A percentile compares a stretch with the other conserved stretches of the same genome.
Conservation (phyloP, 2,329 filamentous ascomycete genomes). For the Sarocladium oryzae region DNA sequence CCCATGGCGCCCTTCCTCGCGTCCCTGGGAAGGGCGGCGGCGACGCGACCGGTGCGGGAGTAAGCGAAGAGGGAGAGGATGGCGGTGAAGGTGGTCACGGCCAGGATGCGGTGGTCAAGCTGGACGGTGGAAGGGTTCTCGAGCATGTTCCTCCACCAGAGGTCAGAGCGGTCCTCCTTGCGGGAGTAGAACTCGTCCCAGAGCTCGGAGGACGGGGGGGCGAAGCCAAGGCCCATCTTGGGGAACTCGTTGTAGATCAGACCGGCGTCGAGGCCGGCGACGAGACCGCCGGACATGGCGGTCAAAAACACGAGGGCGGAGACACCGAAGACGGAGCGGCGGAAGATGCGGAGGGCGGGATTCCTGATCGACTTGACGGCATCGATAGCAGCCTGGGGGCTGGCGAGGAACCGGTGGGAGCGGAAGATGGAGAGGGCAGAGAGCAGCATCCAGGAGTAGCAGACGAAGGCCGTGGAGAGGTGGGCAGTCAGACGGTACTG, state of each 20-base stretch:
- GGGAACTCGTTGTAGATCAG: slow-evolving; percentile 99
- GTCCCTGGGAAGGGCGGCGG: slow-evolving; percentile 51
- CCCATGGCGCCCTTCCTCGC: slow-evolving; percentile 67
- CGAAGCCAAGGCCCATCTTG: slow-evolving; percentile 79
- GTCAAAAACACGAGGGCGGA: slow-evolving; percentile 77
- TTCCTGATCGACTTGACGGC: slow-evolving; percentile 56
- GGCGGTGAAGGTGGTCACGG: slow-evolving; percentile 78
- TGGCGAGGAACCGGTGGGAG: slow-evolving; percentile 61
- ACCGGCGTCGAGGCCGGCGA: slow-evolving; percentile 91
- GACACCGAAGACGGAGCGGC: slow-evolving; percentile 64
- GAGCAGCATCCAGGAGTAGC: slow-evolving; percentile 91
- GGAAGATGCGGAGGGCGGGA: slow-evolving; percentile 66
- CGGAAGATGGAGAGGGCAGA: slow-evolving; percentile 81
- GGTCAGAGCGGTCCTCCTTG: slow-evolving; percentile 67
- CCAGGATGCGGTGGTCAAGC: slow-evolving; percentile 88
- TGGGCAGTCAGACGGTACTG: slow-evolving; percentile 92
- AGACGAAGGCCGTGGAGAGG: slow-evolving; percentile 82
- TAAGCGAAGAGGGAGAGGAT: slow-evolving; percentile 78
- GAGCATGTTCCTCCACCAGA: slow-evolving; percentile 96
- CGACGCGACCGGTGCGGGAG: slow-evolving; percentile 55
- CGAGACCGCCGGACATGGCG: slow-evolving; percentile 87
- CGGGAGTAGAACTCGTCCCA: slow-evolving; percentile 82
- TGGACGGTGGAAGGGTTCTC: slow-evolving; percentile 96
- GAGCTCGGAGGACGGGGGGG: slow-evolving; percentile 76
- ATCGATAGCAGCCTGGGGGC: slow-evolving; percentile 56